These are phyloP conservation scores for Thraustotheca clavata DNA, from an alignment of 352 stramenopile species.

Conservation along the genomic window DNA sequence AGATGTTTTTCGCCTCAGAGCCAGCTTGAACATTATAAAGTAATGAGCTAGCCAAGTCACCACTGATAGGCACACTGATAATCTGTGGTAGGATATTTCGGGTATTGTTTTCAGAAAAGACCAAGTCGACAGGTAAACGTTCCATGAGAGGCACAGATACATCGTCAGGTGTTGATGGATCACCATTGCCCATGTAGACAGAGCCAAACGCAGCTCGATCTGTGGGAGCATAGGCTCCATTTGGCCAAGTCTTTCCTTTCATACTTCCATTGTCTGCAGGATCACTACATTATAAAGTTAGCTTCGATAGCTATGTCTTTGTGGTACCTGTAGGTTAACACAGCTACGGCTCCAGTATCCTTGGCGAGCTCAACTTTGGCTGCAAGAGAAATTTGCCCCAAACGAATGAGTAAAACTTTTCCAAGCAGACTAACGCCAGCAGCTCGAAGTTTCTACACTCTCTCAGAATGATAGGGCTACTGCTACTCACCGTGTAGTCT, in stretches of 20 bases:
- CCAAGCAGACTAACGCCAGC: constrained; percentile 43
- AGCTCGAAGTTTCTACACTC: constrained; percentile 29
- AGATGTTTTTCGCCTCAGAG: neutral
- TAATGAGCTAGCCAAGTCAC: constrained; percentile 41
- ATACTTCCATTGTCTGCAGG: constrained; percentile 46
- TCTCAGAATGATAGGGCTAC: neutral
- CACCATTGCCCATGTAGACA: constrained; percentile 80
- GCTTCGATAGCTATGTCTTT: neutral
- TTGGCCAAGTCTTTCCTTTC: constrained; percentile 44
- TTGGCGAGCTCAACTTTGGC: constrained; percentile 64
- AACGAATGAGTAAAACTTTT: constrained; percentile 52
- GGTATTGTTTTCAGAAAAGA: constrained; percentile 75
- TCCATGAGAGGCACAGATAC: constrained; percentile 43
- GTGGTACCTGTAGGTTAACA: constrained; percentile 66
- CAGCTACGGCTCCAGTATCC: constrained; percentile 42
- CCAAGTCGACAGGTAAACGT: constrained; percentile 60
- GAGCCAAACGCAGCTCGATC: constrained; percentile 51
- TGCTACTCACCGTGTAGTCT: constrained; percentile 33
- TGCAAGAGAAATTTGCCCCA: constrained; percentile 54
- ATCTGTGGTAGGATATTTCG: constrained; percentile 70
- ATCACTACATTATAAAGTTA: constrained; percentile 30
- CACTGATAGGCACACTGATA: constrained; percentile 64
- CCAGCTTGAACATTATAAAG: constrained; percentile 23
- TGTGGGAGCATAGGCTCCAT: constrained; percentile 56
- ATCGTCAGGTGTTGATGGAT: constrained; percentile 65